Base-by-base conservation (phyloP, 257 asterid genomes). In the Pogostemon cablin region DNA sequence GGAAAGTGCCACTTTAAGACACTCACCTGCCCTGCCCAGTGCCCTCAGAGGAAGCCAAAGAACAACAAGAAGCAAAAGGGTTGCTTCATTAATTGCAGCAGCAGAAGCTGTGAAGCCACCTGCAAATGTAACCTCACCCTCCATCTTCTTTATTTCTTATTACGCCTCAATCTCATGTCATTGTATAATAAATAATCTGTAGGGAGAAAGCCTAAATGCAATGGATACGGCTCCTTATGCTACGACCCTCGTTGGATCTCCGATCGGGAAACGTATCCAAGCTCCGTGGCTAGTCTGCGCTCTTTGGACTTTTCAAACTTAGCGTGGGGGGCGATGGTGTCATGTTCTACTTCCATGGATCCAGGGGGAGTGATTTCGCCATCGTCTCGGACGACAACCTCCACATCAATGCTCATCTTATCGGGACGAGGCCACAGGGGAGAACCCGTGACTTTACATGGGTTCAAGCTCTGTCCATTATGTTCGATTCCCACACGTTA, bases 281-380 rank as follows among this genome's bases (percentile, higher is more conserved):
- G n/a, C n/a, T n/a, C n/a, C n/a, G n/a, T n/a, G n/a, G n/a, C n/a
- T n/a, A n/a, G n/a, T n/a, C n/a, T n/a, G n/a, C n/a, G n/a, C n/a
- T n/a, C n/a, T n/a, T n/a, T n/a, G n/a, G n/a, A n/a, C n/a, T n/a
- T n/a, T n/a, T n/a, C n/a, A n/a, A n/a, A n/a, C n/a, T n/a, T n/a
- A n/a, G n/a, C 89, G 96, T 8, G 9, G 96, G 96, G 1, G 96
- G 92, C 3, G 92, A 90, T 7, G 96, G 96, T 1, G 84, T 84
- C 34, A 84, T 90, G 87, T 90, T 90, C 86, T 90, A 86, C 87
- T 90, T 90, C 90, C 96, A 90, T 4, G 95, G 96, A 68, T 73
- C 80, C 3, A 86, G 83, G 72, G 92, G 87, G 0, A 57, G 80
- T 2, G 74, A 82, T 42, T 90, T 84, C 20, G 88, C 96, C 58